These are phyloP conservation scores for Starmerella khaoyaiensis DNA, from an alignment of 805 yeast species.

Conservation along the genomic window DNA sequence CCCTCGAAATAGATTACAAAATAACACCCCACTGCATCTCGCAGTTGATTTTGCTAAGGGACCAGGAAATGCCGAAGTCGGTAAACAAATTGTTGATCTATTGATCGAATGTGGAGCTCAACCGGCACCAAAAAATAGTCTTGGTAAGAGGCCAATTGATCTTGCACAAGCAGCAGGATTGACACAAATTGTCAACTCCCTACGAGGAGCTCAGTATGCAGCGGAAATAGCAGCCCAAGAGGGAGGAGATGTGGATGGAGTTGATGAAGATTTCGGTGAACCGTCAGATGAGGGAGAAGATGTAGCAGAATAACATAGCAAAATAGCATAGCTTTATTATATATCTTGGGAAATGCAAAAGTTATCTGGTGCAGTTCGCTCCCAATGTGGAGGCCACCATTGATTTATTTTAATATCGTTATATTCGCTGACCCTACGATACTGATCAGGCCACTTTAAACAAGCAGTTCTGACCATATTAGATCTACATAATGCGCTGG, in stretches of 20 bases:
- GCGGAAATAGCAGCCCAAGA: constrained; percentile 20
- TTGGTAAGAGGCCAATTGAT: constrained; percentile 64
- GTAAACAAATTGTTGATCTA: constrained; percentile 45
- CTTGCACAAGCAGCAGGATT: constrained; percentile 37
- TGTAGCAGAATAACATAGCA: constrained; percentile 1
- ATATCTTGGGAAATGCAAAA: constrained; percentile 3
- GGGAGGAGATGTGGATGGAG: constrained; percentile 15
- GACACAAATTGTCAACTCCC: constrained; percentile 44
- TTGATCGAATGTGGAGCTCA: constrained; percentile 87
- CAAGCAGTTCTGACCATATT: constrained; percentile 2
- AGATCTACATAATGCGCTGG: constrained; percentile 14
- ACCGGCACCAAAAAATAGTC: constrained; percentile 41
- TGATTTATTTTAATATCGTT: constrained; percentile 7
- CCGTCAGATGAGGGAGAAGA: constrained; percentile 8
- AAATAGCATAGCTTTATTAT: not conserved
- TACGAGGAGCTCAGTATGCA: constrained; percentile 65
- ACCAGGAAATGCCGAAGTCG: constrained; percentile 72
- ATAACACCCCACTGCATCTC: constrained; percentile 80
- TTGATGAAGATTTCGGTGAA: constrained; percentile 17
- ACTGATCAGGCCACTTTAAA: not conserved
- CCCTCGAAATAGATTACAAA: constrained; percentile 55
- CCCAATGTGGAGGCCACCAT: constrained; percentile 20
- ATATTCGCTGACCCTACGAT: constrained; percentile 3
- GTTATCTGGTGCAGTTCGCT: constrained; percentile 16
- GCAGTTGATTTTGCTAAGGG: constrained; percentile 56